Evolutionary conservation across 2,329 filamentous ascomycete species (phyloP).

Genomic region (Didymosphaeria variabile): DNA sequence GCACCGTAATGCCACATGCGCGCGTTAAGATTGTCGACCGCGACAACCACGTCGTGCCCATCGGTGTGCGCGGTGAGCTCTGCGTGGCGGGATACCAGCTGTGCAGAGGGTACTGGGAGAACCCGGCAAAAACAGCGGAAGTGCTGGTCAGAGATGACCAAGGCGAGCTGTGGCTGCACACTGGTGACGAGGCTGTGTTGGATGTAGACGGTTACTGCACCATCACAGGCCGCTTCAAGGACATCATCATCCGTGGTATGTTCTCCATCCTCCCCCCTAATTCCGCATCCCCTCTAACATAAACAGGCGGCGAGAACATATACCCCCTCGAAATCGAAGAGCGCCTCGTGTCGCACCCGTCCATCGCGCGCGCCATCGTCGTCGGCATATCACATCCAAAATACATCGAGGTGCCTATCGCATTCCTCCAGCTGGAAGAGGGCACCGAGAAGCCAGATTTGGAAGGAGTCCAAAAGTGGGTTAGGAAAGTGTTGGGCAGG

Average conservation of each 20-base stretch:
- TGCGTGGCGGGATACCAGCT: conserved; percentile 82
- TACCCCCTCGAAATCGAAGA: conserved; percentile 79
- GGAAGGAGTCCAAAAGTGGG: conserved; percentile 50
- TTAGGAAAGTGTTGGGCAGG: conserved; percentile 48
- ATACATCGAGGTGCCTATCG: conserved; percentile 77
- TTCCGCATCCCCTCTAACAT: neutral
- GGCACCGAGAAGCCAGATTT: conserved; percentile 35
- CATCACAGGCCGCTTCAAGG: conserved; percentile 80
- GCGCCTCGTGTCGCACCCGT: conserved; percentile 70
- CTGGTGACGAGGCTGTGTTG: conserved; percentile 51
- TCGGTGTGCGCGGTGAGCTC: conserved; percentile 76
- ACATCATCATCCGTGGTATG: conserved; percentile 76
- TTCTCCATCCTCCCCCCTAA: neutral
- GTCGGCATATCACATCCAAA: conserved; percentile 74
- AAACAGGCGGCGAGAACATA: conserved; percentile 52
- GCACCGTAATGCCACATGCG: conserved; percentile 76
- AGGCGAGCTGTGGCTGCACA: conserved; percentile 55
- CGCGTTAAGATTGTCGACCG: conserved; percentile 80
- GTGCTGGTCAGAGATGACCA: conserved; percentile 72
- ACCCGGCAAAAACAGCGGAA: conserved; percentile 77
- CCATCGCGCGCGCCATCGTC: conserved; percentile 71
- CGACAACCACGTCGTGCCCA: conserved; percentile 70
- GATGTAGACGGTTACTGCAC: conserved; percentile 66
- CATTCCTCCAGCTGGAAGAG: conserved; percentile 62
- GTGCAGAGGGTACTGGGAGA: conserved; percentile 71